Conservation (phyloP, 106 monocot species). For the Dendrobium officinale region DNA sequence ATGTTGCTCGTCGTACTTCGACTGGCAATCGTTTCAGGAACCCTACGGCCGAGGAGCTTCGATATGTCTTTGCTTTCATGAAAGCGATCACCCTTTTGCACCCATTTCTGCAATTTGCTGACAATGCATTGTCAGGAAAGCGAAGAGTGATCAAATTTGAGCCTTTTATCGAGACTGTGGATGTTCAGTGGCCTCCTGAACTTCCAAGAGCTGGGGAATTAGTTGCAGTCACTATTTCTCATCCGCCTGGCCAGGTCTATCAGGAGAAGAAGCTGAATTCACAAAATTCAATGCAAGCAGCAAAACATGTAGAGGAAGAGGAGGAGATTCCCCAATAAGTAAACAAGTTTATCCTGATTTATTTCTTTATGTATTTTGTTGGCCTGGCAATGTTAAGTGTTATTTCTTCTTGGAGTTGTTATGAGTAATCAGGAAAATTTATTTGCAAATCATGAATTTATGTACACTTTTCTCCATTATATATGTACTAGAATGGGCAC, state of each 20-base stretch:
- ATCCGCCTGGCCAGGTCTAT: constrained; percentile 41
- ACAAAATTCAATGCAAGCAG: constrained; percentile 4
- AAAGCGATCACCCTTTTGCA: constrained; percentile 49
- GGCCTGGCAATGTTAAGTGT: neutral
- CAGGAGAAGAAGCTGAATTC: constrained; percentile 28
- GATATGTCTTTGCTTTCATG: constrained; percentile 47
- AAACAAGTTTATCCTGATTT: neutral
- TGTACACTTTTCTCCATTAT: neutral
- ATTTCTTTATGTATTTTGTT: neutral
- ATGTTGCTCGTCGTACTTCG: constrained; percentile 38
- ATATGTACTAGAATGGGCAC: neutral
- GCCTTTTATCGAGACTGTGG: constrained; percentile 60
- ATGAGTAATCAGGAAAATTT: neutral
- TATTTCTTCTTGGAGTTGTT: neutral
- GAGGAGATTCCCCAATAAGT: constrained; percentile 15
- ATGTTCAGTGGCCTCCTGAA: constrained; percentile 58
- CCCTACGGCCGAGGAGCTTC: constrained; percentile 49
- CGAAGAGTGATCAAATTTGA: constrained; percentile 26
- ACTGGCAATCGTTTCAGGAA: constrained; percentile 39
- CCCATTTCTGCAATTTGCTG: constrained; percentile 24
- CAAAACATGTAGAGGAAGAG: constrained; percentile 27
- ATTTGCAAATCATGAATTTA: neutral
- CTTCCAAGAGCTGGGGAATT: constrained; percentile 23
- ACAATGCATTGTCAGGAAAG: constrained; percentile 5
- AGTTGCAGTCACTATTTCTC: constrained; percentile 52